A percentile compares a stretch with the other conserved stretches of the same genome.
Conservation (phyloP, 495 filamentous ascomycete species). For the Parathielavia appendiculata region DNA sequence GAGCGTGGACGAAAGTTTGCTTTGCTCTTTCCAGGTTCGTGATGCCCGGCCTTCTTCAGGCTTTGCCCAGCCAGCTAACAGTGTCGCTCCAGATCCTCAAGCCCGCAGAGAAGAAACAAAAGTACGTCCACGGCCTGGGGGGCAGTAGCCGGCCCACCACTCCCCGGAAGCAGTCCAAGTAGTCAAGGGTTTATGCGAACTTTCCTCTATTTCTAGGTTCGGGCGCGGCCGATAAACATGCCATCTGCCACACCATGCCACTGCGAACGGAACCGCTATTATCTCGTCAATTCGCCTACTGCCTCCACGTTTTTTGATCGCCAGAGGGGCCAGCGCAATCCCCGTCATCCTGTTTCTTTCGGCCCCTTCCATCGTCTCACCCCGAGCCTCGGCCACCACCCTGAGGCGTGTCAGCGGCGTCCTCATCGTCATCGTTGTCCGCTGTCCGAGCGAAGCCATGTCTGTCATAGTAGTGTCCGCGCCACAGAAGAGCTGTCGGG, state of each 20-base stretch:
- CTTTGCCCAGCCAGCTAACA: slow-evolving; percentile 14
- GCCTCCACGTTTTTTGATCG: slow-evolving; percentile 25
- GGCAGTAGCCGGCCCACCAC: slow-evolving; percentile 73
- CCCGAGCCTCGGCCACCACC: slow-evolving; percentile 14
- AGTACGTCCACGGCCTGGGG: slow-evolving; percentile 95
- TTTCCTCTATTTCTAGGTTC: slow-evolving; percentile 86
- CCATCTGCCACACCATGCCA: slow-evolving; percentile 19
- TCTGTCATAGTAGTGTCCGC: slow-evolving; percentile 25
- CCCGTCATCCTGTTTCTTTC: slow-evolving; percentile 21
- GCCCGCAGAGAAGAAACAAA: slow-evolving; percentile 99
- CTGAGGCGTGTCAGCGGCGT: slow-evolving; percentile 11
- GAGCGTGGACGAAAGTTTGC: slow-evolving; percentile 98
- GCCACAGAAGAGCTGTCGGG: slow-evolving; percentile 18
- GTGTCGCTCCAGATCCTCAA: slow-evolving; percentile 74
- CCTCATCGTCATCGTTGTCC: slow-evolving; percentile 13
- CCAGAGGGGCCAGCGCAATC: slow-evolving; percentile 10
- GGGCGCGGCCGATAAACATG: slow-evolving; percentile 70
- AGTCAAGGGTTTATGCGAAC: slow-evolving; percentile 68
- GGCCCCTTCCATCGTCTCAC: slow-evolving; percentile 20
- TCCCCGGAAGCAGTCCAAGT: slow-evolving; percentile 89
- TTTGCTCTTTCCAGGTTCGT: slow-evolving; percentile 98
- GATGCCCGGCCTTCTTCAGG: background rate
- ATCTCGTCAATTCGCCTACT: slow-evolving; percentile 22
- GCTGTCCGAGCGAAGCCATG: slow-evolving; percentile 23
- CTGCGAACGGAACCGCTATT: slow-evolving; percentile 17